Conservation (phyloP, 345 rosid species). For the Nasturtium officinale region DNA sequence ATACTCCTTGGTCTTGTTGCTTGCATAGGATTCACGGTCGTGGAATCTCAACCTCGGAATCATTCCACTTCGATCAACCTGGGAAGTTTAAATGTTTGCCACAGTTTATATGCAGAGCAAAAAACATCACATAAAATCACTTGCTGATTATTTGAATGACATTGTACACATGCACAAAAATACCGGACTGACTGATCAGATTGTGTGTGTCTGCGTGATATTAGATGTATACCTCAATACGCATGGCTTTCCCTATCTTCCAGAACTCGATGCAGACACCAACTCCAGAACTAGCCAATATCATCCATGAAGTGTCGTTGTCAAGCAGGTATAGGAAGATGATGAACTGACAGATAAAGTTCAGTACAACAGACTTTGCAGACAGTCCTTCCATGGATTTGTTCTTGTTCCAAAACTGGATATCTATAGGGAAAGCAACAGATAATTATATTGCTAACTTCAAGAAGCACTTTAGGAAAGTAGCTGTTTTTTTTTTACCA, state of each 20-base stretch:
- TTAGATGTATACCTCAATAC: slow-evolving; percentile 69
- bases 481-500: slow-evolving; percentile 51
- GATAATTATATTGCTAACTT: slow-evolving; percentile 8
- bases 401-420: slow-evolving; percentile 99
- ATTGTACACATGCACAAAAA: neutral
- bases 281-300: slow-evolving; percentile 93
- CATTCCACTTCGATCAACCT: slow-evolving; percentile 92
- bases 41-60: slow-evolving; percentile 91
- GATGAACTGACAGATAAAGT: slow-evolving; percentile 85
- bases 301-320: slow-evolving; percentile 99
- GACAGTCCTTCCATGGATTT: slow-evolving; percentile 99
- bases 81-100: neutral
- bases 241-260: slow-evolving; percentile 99
- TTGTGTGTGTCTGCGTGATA: slow-evolving; percentile 19
- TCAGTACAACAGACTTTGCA: slow-evolving; percentile 92
- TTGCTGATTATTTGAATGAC: neutral
- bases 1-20: slow-evolving; percentile 96
- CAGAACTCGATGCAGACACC: slow-evolving; percentile 98
- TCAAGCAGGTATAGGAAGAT: slow-evolving; percentile 95
- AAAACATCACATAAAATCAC: neutral
- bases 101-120: neutral
- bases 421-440: slow-evolving; percentile 57
- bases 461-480: slow-evolving; percentile 3
- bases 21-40: slow-evolving; percentile 91
- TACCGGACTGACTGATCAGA: neutral